Evolutionary conservation across 257 asterid species (phyloP), one percentile per base, ranked within the genome.

Genomic region (Plectranthus barbatus): DNA sequence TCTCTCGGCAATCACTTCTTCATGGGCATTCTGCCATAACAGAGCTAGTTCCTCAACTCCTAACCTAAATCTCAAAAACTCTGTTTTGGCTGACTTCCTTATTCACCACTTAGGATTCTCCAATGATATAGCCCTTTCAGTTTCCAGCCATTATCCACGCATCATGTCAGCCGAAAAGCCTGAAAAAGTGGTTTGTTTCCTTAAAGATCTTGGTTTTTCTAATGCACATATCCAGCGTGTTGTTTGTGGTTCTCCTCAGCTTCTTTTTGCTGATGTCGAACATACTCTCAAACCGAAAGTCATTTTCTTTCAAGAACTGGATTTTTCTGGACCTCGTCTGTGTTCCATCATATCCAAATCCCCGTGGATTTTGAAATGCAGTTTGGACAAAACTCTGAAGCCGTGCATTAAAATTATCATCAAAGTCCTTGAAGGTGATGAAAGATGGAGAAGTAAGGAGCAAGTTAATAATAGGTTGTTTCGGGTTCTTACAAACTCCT

Each of bases 251-350:
- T 3, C 1, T 31, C 74, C 80, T 1, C 47, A 39, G 26, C 26
- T 76, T 40, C 77, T 77, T 8, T 39, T 56, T n/a, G 20, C 68
- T 9, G 34, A 66, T 14, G 60, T 71, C 9, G 80, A 66, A n/a
- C 70, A 65, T n/a, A 75, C 66, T 34, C 71, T 75, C 19, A 71
- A 75, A 42, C 80, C 81, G 4, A 77, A 72, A 53, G 14, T 77
- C 52, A 31, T 15, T 18, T 40, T 73, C 47, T 66, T 73, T 36
- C 70, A 70, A 34, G 82, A 74, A 18, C 37, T 73, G 36, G 77
- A 79, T 17, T 45, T 73, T 12, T 61, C 77, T 47, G 72, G 67
- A 36, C 37, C 59, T 31, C 46, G 49, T 18, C 39, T 77, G 1
- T 60, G 74, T 55, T 44, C 40, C 62, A 46, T 77, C 67, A 12